Base-by-base conservation (phyloP, 164 flowering plant genomes). In the Umbellularia californica region DNA sequence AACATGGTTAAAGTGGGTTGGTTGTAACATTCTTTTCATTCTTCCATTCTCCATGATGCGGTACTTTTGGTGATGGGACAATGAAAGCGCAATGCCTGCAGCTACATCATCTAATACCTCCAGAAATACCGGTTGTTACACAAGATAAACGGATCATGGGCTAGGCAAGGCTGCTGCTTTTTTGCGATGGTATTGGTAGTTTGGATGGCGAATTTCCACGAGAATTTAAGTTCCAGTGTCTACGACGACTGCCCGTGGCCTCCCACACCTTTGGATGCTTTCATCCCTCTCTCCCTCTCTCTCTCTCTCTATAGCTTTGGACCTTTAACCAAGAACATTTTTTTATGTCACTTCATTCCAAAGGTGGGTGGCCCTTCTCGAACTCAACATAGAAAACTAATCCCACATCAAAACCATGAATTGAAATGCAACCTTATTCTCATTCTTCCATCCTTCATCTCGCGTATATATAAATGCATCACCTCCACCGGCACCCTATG, bases 181-280 rank as follows among this genome's bases (percentile, higher is more conserved):
- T 74, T 2, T 63, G 13, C 58, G n/a, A 68, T 58, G 70, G 74
- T 72, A 58, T 72, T 74, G 80, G 89, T 85, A 77, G 86, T 81
- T 85, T 83, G 62, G 33, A 63, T 65, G 84, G 86, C 76, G 83
- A 76, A 82, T 87, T 83, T 87, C 86, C 73, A 23, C 27, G 27
- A 82, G 87, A 86, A 84, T 83, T 80, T 87, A 86, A 87, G 90
- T 89, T 87, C 88, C 77, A 52, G 65, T 76, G 92, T 89, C 92
- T 67, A 70, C 75, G 82, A 70, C 5, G 28, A 50, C 64, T 19
- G 23, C 51, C 0, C 5, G 35, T 30, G 35, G 35, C 35, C 35
- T 30, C 5, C 35, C 35, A 30, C 35, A 30, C 33, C 33, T 17
- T n/a, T 73, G 47, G 19, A 28, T 47, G 50, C 17, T 17, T 19